A percentile compares a stretch with the other conserved stretches of the same genome.
These are phyloP conservation scores for Boletus sp. DNA, from an alignment of 768 basidiomycete genomes.

Conservation along the genomic window DNA sequence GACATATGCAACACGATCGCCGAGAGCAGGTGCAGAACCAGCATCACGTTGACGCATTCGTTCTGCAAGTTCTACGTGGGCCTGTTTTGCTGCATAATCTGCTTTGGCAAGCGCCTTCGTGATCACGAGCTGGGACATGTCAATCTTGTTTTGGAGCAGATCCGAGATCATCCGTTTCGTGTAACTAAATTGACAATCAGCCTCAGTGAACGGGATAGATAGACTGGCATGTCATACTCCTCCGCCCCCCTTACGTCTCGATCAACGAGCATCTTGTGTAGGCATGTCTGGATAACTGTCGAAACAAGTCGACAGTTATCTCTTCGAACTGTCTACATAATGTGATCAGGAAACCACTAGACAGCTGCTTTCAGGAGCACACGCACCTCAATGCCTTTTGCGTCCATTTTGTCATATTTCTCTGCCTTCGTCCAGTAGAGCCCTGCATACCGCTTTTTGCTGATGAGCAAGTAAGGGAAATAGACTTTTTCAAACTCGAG, in stretches of 20 bases:
- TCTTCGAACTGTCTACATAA: constrained; percentile 83
- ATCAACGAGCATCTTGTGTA: constrained; percentile 97
- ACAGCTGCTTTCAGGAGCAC: not conserved
- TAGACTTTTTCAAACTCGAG: constrained; percentile 99
- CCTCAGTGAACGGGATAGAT: constrained; percentile 5
- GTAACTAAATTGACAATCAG: constrained; percentile 54
- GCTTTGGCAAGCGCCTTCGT: constrained; percentile 94
- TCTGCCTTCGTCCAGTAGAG: constrained; percentile 96
- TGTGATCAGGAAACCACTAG: not conserved
- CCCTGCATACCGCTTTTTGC: constrained; percentile 97
- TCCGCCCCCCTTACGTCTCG: constrained; percentile 92
- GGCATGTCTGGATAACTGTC: constrained; percentile 95
- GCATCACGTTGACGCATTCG: constrained; percentile 96
- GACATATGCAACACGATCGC: constrained; percentile 98
- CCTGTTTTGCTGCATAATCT: constrained; percentile 93
- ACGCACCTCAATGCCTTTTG: constrained; percentile 95
- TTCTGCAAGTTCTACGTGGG: constrained; percentile 93
- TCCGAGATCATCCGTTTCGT: constrained; percentile 92
- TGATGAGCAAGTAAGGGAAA: constrained; percentile 96
- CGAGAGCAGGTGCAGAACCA: constrained; percentile 94
- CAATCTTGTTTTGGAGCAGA: constrained; percentile 91
- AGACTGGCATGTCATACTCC: constrained; percentile 50
- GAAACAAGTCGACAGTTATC: constrained; percentile 99
- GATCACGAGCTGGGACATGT: constrained; percentile 99
- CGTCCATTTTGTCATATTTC: constrained; percentile 99